A percentile compares a stretch with the other conserved stretches of the same genome.
Evolutionary conservation across 257 asterid genomes (phyloP).

Genomic region (Fraxinus pennsylvanica): DNA sequence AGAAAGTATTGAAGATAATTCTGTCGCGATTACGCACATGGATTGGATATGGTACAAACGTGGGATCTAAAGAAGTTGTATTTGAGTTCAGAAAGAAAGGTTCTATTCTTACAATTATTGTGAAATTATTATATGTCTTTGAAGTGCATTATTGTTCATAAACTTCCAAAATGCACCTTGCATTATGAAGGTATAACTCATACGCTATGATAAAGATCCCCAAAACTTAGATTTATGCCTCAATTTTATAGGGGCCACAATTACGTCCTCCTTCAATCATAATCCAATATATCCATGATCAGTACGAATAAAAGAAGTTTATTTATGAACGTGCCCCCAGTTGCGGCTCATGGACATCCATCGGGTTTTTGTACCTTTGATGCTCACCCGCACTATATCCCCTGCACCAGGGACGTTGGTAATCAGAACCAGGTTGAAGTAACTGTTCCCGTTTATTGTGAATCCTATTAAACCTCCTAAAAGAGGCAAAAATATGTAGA

Average conservation of each 20-base stretch:
- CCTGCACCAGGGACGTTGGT: too few species aligned
- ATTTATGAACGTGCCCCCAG: neutral
- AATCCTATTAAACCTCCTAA: too few species aligned
- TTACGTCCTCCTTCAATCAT: neutral
- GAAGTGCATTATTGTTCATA: neutral
- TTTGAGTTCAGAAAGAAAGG: neutral
- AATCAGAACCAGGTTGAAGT: too few species aligned
- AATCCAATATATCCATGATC: neutral
- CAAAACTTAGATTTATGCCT: neutral
- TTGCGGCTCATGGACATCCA: too few species aligned
- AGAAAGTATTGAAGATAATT: neutral
- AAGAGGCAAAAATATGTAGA: neutral
- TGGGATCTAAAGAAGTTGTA: neutral
- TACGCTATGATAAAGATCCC: neutral
- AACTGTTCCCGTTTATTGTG: too few species aligned
- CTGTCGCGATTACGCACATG: neutral
- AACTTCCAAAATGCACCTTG: neutral
- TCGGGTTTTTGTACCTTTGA: too few species aligned
- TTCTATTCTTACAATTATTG: neutral
- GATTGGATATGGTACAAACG: neutral
- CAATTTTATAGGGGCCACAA: neutral
- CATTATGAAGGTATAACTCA: neutral
- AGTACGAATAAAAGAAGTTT: neutral
- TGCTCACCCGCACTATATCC: too few species aligned
- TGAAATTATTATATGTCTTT: constrained; percentile 1